Base-by-base conservation (phyloP, 208 protist genomes). In the Kentomonas sorsogonicus region DNA sequence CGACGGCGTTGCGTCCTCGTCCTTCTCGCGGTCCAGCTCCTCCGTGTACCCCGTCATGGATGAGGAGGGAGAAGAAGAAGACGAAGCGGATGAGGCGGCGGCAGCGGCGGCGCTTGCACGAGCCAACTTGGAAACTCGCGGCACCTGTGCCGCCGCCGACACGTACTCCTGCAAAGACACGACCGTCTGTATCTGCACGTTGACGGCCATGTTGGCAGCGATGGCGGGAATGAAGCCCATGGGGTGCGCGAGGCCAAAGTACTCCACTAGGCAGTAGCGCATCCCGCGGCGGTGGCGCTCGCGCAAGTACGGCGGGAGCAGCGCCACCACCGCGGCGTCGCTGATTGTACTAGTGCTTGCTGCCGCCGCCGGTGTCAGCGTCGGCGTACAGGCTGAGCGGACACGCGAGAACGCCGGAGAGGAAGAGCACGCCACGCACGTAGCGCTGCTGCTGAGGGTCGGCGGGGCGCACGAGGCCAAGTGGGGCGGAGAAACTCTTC, bases 401-500 rank as follows among this genome's bases (percentile, higher is more conserved):
- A 9, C 71, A 62, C 27, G 77, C 86, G 15, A 89, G 56, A 25
- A 93, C 43, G 25, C 76, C 86, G 15, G 79, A 89, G 36, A 86
- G 67, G 10, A 85, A 30, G 41, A 85, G 64, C 23, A 79, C 66
- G 13, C 61, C 86, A 0, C 86, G 76, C 4, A 93, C 81, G 46
- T 88, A 88, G 25, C 80, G 80, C 5, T 71, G 70, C 54, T 85
- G 78, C 36, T 58, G 48, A 13, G 72, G 70, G 53, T 82, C 73
- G n/a, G 83, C 57, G 11, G 81, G 79, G 50, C 77, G 69, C 20
- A 59, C 65, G 57, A 73, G 77, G 46, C 77, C 81, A 6, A 77
- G 48, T 18, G 81, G 78, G 0, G 81, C 72, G 4, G 86, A 93
- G 55, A 88, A 78, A 16, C 79, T 79, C 65, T 88, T 93, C 55